These are phyloP conservation scores for Eimeria zaria DNA, from an alignment of 169 alveolate genomes.

Conservation along the genomic window DNA sequence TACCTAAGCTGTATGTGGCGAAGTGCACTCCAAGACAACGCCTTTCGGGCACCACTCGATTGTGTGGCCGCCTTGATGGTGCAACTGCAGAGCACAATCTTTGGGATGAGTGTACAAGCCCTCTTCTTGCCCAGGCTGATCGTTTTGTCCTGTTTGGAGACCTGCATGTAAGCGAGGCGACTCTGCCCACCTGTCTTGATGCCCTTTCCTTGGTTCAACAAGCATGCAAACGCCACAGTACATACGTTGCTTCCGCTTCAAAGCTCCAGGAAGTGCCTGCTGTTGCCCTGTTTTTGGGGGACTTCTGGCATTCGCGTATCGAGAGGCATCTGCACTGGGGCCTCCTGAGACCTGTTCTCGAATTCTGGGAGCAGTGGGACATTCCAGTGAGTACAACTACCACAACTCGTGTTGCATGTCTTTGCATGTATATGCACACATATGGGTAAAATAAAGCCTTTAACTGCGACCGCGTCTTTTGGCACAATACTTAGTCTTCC, in stretches of 20 bases:
- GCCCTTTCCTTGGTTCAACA: conserved; percentile 59
- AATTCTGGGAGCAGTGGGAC: conserved; percentile 73
- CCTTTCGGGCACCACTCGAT: not conserved
- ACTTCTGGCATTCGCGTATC: conserved; percentile 72
- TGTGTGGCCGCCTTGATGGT: not conserved
- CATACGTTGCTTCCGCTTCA: not conserved
- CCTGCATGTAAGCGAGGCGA: conserved; percentile 65
- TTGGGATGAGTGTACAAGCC: conserved; percentile 51
- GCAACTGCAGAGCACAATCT: conserved; percentile 37
- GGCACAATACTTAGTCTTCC: not conserved
- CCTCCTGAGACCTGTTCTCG: conserved; percentile 63
- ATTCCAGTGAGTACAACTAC: conserved; percentile 62
- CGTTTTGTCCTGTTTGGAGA: conserved; percentile 74
- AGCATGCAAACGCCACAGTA: conserved; percentile 66
- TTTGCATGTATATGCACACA: not conserved
- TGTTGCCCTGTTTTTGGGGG: conserved; percentile 64
- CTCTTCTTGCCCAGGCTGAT: conserved; percentile 27
- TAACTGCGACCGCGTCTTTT: not conserved
- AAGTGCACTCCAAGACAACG: not conserved
- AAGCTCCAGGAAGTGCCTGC: conserved; percentile 21
- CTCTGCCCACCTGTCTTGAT: conserved; percentile 59
- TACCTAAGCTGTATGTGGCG: not conserved
- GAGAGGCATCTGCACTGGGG: conserved; percentile 74
- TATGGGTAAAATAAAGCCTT: not conserved
- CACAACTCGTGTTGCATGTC: not conserved